Evolutionary conservation across 495 filamentous ascomycete genomes (phyloP), one percentile per base, ranked within the genome.

Genomic region (Xylaria palmicola): DNA sequence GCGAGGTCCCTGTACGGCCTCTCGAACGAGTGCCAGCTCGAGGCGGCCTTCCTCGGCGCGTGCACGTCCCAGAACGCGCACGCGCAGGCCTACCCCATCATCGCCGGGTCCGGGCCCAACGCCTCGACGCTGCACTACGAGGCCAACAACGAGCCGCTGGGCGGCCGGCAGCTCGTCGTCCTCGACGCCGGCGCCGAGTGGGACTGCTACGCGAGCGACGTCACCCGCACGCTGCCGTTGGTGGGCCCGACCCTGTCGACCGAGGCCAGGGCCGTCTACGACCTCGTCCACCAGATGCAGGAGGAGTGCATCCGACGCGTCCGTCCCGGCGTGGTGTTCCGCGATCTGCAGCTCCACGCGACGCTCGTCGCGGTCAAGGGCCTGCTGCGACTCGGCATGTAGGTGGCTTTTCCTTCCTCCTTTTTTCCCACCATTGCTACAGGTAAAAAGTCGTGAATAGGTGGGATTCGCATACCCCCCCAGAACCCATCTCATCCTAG

Each of bases 161-260:
- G 75, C 4, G 84, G 84, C 2, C 79, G 82, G 51, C 87, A 92
- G 68, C 77, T 93, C 17, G 78, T 96, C 26, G 87, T 90, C 59
- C 77, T 97, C 7, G 93, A 98, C 70, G 93, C 92, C 1, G 92
- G 90, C 6, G 84, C 85, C 34, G 93, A 97, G 70, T 95, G 84
- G 82, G 74, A 86, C 12, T 91, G 89, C 71, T 98, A 98, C 68
- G 91, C 91, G n/a, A 86, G 85, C 52, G 93, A 97, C 65, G 83
- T 98, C 36, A 98, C 93, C 0, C 83, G 93, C 5, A 96, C 93
- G 2, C 86, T 96, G 65, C 93, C 93, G 0, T n/a, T n/a, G n/a
- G 72, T 96, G 17, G 77, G 75, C 1, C 86, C 83, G 1, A 70
- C 75, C 0, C 93, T 88, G 81, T 82, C 85, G 1, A 77, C 76